Evolutionary conservation across 768 basidiomycete genomes (phyloP), one percentile per base, ranked within the genome.

Genomic region (Suillus occidentalis): DNA sequence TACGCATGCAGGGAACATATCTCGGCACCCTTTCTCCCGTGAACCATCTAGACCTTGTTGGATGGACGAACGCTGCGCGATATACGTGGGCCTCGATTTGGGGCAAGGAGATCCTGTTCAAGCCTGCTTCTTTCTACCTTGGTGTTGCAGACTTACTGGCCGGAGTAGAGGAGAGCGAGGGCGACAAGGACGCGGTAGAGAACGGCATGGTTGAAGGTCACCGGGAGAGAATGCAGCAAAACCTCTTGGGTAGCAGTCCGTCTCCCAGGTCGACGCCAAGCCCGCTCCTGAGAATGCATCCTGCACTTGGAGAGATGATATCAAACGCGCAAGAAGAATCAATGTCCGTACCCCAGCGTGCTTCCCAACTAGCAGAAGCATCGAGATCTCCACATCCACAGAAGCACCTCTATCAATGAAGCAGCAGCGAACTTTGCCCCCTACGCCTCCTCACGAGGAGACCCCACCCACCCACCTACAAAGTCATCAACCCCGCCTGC

Each of bases 21-120:
- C 85, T 94, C 60, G 97, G 95, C n/a, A 99, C 97, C 2, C 80
- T 99, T 22, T 83, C 86, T 43, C 84, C 91, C 63, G 97, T 97
- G 18, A 97, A 94, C 71, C 97, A 99, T 73, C 85, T 97, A 42
- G 93, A 94, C 72, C 85, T 94, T 43, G 93, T 97, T 13, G 95
- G 96, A 7, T 98, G 96, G 97, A 89, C 94, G 59, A 96, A 95
- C 75, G 84, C 88, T 7, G 91, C 94, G 1, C 81, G 91, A 37
- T 97, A 93, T 77, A 93, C 93, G 72, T 92, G 93, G 85, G 90
- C 94, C 0, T 89, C 91, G 71, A 91, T 95, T 76, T 88, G 86
- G 69, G 97, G 96, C 13, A 89, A 88, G 63, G 90, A 94, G 67
- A 94, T 99, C 72, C 87, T 90, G 64, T 99, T 97, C 81, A 89